A percentile compares a stretch with the other conserved stretches of the same genome.
These are phyloP conservation scores for Scleroderma bovista DNA, from an alignment of 768 basidiomycete species.

Conservation along the genomic window DNA sequence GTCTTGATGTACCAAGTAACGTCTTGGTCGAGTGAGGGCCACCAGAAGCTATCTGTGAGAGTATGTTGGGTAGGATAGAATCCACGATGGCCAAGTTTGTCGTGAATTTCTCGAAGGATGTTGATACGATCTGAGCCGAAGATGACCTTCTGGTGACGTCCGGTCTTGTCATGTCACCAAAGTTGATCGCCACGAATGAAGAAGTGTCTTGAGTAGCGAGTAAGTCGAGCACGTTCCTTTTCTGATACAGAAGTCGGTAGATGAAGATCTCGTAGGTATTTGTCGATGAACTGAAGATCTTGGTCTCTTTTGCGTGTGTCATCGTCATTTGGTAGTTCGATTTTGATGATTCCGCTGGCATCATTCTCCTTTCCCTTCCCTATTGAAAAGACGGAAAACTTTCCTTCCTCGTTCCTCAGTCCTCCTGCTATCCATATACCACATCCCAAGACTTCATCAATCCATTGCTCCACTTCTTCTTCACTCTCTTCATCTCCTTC, in stretches of 20 bases:
- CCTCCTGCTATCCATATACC: not conserved
- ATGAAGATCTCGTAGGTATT: no score
- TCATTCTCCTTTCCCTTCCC: not conserved
- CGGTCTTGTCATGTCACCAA: no score
- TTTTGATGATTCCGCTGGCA: not conserved
- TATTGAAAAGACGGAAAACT: not conserved
- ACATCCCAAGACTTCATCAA: constrained; percentile 1
- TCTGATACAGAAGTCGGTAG: no score
- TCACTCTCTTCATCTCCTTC: not conserved
- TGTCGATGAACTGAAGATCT: no score
- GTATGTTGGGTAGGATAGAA: not conserved
- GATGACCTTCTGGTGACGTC: no score
- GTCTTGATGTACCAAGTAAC: no score
- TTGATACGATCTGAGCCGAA: no score
- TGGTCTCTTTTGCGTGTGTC: no score
- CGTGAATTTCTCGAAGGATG: not conserved
- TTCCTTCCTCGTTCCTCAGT: not conserved
- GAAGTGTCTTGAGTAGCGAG: constrained; percentile 18
- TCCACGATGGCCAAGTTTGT: constrained; percentile 3
- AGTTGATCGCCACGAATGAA: constrained; percentile 5
- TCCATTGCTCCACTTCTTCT: no score
- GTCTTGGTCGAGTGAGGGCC: constrained; percentile 23
- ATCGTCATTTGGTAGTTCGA: no score
- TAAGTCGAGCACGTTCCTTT: constrained; percentile 5
- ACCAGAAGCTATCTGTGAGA: constrained; percentile 23